Evolutionary conservation across 495 filamentous ascomycete genomes (phyloP).

Genomic region (Lindgomyces ingoldianus): DNA sequence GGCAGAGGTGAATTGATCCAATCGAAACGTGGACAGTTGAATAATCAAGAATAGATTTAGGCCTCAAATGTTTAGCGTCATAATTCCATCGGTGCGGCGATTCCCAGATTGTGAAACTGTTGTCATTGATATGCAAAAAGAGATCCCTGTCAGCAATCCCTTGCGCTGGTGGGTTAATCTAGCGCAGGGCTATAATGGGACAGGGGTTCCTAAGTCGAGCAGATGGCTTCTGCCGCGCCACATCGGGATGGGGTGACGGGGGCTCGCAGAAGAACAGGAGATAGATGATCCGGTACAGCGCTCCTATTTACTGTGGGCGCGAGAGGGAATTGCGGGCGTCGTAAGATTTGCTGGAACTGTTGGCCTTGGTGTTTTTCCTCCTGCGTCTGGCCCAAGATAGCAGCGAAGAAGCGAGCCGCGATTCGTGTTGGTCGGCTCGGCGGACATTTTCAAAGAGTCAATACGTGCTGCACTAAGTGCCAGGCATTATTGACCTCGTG

Average conservation of each 20-base stretch:
- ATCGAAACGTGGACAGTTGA: background rate
- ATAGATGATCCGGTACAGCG: constrained; percentile 21
- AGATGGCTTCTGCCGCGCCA: constrained; percentile 7
- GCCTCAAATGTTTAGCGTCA: background rate
- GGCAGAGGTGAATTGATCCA: background rate
- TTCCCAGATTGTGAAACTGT: constrained; percentile 33
- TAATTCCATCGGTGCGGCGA: constrained; percentile 6
- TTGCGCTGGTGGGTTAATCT: constrained; percentile 29
- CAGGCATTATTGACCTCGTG: background rate
- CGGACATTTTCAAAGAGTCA: background rate
- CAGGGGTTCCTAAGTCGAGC: background rate
- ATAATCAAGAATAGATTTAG: constrained; percentile 29
- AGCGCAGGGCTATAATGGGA: constrained; percentile 22
- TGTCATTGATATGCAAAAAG: constrained; percentile 13
- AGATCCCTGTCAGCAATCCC: constrained; percentile 27
- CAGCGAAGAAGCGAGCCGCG: background rate
- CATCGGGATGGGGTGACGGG: constrained; percentile 2
- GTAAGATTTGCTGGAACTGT: too few relatives aligned
- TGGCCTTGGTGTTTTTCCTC: background rate
- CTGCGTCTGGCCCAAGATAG: constrained; percentile 15
- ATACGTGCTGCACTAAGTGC: constrained; percentile 6
- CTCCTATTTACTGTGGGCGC: too few relatives aligned
- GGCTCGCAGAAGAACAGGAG: constrained; percentile 4
- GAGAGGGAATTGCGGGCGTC: too few relatives aligned
- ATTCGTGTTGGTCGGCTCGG: constrained; percentile 6